Conservation (phyloP, 1,284 basidiomycete genomes). For the Papiliotrema laurentii region DNA sequence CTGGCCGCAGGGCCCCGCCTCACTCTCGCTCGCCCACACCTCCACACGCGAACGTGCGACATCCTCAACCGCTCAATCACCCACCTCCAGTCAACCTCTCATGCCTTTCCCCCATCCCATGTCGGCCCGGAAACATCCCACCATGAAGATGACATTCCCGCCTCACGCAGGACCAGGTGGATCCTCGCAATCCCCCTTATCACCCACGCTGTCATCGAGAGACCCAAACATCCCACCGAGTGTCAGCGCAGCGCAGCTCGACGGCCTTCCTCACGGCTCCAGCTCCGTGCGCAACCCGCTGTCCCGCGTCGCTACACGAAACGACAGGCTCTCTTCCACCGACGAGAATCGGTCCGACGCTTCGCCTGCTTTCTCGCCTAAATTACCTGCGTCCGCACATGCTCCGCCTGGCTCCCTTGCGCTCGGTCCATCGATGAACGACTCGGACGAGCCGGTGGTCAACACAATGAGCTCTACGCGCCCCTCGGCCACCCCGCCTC, state of each 20-base stretch:
- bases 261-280: too few relatives aligned
- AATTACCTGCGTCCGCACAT: too few relatives aligned
- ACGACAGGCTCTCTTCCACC: slow-evolving; percentile 5
- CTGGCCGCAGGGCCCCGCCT: slow-evolving; percentile 21
- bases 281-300: slow-evolving; percentile 6
- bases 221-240: too few relatives aligned
- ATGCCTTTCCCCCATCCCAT: slow-evolving; percentile 42
- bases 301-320: slow-evolving; percentile 12
- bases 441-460: neutral
- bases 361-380: neutral
- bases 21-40: slow-evolving; percentile 7
- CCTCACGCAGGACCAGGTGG: slow-evolving; percentile 1
- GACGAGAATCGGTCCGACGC: slow-evolving; percentile 1
- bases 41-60: slow-evolving; percentile 9
- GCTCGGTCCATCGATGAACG: too few relatives aligned
- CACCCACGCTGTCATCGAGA: neutral
- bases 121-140: slow-evolving; percentile 32
- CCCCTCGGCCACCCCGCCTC: too few relatives aligned
- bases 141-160: slow-evolving; percentile 38
- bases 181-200: slow-evolving; percentile 1
- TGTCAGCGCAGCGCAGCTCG: too few relatives aligned
- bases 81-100: neutral
- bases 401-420: too few relatives aligned
- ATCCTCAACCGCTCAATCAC: neutral
- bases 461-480: too few relatives aligned